Evolutionary conservation across 495 filamentous ascomycete genomes (phyloP).

Genomic region (Lasiosphaeriaceae sp.): DNA sequence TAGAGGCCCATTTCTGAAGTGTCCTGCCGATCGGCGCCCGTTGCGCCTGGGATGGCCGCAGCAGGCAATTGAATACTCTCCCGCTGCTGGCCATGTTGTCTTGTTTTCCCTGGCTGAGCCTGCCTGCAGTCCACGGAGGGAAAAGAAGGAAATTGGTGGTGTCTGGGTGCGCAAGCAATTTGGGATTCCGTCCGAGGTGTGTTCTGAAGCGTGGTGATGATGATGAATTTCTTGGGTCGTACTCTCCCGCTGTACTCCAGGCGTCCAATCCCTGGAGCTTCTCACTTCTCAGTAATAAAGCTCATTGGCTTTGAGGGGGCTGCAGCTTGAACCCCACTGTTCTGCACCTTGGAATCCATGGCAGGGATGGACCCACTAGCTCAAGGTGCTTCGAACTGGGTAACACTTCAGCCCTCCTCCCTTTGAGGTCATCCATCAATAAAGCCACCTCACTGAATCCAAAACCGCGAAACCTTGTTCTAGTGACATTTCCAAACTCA

Average conservation of each 20-base stretch:
- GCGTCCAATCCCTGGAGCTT: no score
- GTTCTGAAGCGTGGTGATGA: no score
- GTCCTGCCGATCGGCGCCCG: background rate
- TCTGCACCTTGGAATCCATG: background rate
- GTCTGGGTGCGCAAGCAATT: no score
- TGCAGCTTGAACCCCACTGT: constrained; percentile 1
- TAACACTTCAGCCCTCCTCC: no score
- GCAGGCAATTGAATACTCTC: constrained; percentile 11
- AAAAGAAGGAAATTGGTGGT: background rate
- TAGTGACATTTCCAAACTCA: background rate
- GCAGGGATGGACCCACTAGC: no score
- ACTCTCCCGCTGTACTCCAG: no score
- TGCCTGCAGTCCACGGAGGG: background rate
- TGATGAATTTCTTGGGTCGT: no score
- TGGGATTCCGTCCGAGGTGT: no score
- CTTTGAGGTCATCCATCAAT: constrained; percentile 1
- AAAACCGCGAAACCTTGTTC: background rate
- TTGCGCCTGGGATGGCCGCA: constrained; percentile 5
- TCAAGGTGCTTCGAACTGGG: no score
- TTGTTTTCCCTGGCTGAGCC: background rate
- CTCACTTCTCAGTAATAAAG: no score
- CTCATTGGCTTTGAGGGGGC: no score
- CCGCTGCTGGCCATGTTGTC: constrained; percentile 9
- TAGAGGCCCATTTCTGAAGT: background rate
- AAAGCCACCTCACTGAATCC: constrained; percentile 1